Percentiles rank a stretch among this genome's conserved stretches.
Evolutionary conservation across 1,139 yeast genomes (phyloP).

Genomic region (Sugiyamaella japonica): DNA sequence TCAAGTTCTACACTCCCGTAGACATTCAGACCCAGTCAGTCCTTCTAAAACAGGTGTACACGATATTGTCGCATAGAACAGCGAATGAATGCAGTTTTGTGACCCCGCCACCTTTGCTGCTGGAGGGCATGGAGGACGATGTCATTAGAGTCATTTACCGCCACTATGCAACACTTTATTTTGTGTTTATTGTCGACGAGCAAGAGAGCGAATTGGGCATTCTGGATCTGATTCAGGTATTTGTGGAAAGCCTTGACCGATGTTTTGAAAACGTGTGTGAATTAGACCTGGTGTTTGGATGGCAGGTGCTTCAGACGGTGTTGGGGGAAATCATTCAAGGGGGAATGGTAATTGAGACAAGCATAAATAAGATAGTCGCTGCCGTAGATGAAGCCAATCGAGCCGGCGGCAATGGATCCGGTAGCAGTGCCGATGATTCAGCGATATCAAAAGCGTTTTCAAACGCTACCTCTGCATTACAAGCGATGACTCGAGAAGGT

Average conservation of each 20-base stretch:
- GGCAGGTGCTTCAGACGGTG: constrained; percentile 94
- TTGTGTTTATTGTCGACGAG: constrained; percentile 92
- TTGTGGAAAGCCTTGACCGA: constrained; percentile 89
- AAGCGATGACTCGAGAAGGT: constrained; percentile 49
- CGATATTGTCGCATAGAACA: constrained; percentile 64
- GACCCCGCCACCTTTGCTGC: constrained; percentile 71
- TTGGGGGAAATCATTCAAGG: constrained; percentile 88
- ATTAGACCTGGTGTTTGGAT: constrained; percentile 89
- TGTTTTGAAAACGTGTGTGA: constrained; percentile 96
- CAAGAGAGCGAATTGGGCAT: constrained; percentile 95
- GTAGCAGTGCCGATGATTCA: constrained; percentile 18
- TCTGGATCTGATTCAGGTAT: constrained; percentile 89
- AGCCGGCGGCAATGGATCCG: constrained; percentile 29
- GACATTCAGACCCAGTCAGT: constrained; percentile 73
- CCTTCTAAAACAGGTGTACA: constrained; percentile 72
- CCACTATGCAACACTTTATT: constrained; percentile 91
- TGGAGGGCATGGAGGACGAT: constrained; percentile 50
- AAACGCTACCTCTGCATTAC: constrained; percentile 46
- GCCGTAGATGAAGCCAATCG: constrained; percentile 47
- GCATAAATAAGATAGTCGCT: constrained; percentile 79
- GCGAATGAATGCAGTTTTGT: constrained; percentile 77
- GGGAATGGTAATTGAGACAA: constrained; percentile 98
- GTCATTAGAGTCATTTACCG: constrained; percentile 89
- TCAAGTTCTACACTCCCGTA: constrained; percentile 91
- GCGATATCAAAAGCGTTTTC: constrained; percentile 39